phyloP scores from a whole-genome alignment of 257 asterid genomes.

The Jacaranda copaia region DNA sequence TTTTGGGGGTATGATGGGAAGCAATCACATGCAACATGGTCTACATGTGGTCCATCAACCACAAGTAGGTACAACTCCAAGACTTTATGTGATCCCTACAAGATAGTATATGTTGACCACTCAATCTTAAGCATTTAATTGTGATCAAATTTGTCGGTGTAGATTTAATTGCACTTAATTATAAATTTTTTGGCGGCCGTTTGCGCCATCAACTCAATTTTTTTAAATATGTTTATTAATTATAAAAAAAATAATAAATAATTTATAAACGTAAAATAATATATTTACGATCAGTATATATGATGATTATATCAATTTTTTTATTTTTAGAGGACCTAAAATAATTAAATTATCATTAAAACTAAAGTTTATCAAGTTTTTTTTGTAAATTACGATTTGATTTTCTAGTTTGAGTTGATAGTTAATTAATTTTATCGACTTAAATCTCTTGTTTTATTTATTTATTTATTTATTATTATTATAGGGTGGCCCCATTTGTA shows the following conservation, averaged over 20 bases:
- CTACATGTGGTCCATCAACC: slow-evolving; percentile 26
- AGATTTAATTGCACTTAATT: not conserved
- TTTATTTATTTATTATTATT: not conserved
- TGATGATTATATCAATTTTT: too few species aligned
- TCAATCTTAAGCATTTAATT: not conserved
- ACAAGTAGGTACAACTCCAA: not conserved
- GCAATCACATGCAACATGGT: slow-evolving; percentile 10
- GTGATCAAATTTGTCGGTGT: slow-evolving; percentile 23
- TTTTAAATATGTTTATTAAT: too few species aligned
- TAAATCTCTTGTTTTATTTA: not conserved
- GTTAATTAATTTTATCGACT: not conserved
- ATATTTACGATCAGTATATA: too few species aligned
- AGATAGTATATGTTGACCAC: not conserved
- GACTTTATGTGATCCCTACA: not conserved
- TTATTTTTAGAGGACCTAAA: too few species aligned
- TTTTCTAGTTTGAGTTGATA: not conserved
- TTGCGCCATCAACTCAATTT: not conserved
- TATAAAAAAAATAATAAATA: not conserved
- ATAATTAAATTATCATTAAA: too few species aligned
- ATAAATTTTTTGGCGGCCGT: not conserved
- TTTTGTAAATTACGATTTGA: not conserved
- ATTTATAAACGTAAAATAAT: too few species aligned
- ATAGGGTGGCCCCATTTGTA: slow-evolving; percentile 44
- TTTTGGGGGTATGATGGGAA: slow-evolving; percentile 19
- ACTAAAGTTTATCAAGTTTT: not conserved